Base-by-base conservation (phyloP, 495 filamentous ascomycete species). In the Trichoderma virens region DNA sequence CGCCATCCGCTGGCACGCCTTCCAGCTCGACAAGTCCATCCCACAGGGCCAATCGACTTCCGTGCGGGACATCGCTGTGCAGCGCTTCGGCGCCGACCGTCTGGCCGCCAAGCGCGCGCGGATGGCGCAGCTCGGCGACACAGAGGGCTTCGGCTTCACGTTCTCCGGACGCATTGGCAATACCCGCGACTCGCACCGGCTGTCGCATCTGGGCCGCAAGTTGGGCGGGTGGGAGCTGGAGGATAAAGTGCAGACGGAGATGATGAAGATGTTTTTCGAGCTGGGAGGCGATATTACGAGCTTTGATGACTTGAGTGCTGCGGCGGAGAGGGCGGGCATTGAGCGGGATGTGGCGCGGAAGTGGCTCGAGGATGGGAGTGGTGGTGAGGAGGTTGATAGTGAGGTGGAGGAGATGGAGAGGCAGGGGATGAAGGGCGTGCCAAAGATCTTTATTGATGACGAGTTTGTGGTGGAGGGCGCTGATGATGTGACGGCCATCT, bases 231-330 rank as follows among this genome's bases (percentile, higher is more conserved):
- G 5, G 14, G 25, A 60, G 28, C 60, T 84, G 27, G 85, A 92
- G 73, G 87, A 83, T 7, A 77, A 79, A 20, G 81, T 92, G 27
- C 82, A 90, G 3, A 82, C 87, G 67, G 79, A 85, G 62, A 71
- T 96, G 11, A 93, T 95, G 74, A 78, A 75, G 27, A 80, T 82
- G 8, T 91, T 93, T 68, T 92, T 93, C 63, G 89, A 95, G 73
- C 81, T 88, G 18, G 87, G 88, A 70, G 80, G 83, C 69, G 91
- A 95, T 67, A 89, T 94, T 65, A 93, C 89, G 0, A 83, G 83
- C 65, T 76, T 76, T 31, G 81, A 78, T 5, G 80, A 86, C 18
- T 73, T 94, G 68, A 63, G 80, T 7, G 77, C 80, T n/a, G 84
- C 86, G 2, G 90, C 76, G 9, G 82, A 83, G 39, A 80, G 77